Evolutionary conservation across 176 grass and related monocot genomes (phyloP).

Genomic region (Oryza brachyantha): DNA sequence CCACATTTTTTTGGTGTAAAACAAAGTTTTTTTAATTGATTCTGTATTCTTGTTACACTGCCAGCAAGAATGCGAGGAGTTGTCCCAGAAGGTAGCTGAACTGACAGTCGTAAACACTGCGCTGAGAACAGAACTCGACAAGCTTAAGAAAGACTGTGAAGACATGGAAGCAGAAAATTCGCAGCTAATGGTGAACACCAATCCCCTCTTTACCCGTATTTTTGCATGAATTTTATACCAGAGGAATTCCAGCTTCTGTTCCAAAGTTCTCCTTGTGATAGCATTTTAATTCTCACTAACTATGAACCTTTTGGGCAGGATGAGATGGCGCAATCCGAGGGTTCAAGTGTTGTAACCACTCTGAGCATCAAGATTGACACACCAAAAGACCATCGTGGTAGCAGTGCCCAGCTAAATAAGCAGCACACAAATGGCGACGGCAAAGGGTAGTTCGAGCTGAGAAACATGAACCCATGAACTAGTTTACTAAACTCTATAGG

Average conservation of each 20-base stretch:
- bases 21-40: constrained; percentile 1
- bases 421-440: neutral
- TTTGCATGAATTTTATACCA: neutral
- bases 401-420: neutral
- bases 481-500: neutral
- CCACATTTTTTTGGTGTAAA: neutral
- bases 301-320: constrained; percentile 9
- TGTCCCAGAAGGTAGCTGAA: constrained; percentile 53
- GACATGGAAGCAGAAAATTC: constrained; percentile 60
- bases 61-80: constrained; percentile 79
- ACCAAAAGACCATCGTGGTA: constrained; percentile 9
- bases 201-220: neutral
- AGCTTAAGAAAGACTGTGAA: constrained; percentile 54
- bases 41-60: constrained; percentile 11
- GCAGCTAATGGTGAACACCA: constrained; percentile 43
- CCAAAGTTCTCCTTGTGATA: neutral
- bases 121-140: constrained; percentile 47
- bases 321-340: constrained; percentile 33
- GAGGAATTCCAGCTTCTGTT: neutral
- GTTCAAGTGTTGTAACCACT: constrained; percentile 18
- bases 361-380: constrained; percentile 38
- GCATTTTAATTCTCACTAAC: neutral
- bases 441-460: constrained; percentile 24
- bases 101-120: constrained; percentile 33
- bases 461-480: neutral